These are phyloP conservation scores for Tillandsia leiboldiana DNA, from an alignment of 176 grass and related monocot genomes.

Conservation along the genomic window DNA sequence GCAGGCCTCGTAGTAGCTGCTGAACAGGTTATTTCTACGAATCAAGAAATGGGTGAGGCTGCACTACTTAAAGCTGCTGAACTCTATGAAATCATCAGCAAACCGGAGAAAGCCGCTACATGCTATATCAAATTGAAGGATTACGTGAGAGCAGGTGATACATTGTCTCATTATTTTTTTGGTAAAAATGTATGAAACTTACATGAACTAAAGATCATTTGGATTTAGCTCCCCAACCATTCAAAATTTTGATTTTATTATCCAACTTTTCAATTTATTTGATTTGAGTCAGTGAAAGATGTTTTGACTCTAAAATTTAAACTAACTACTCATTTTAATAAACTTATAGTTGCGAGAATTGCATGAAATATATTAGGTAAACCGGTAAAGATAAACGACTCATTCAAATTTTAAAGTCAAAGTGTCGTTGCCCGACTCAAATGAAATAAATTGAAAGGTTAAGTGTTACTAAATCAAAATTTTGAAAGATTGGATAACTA, in stretches of 20 bases:
- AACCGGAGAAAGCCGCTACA: constrained; percentile 53
- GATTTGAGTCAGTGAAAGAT: no score
- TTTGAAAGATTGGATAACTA: no score
- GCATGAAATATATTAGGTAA: no score
- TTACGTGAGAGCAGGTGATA: constrained; percentile 59
- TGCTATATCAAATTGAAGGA: constrained; percentile 71
- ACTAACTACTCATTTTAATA: no score
- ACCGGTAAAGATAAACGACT: no score
- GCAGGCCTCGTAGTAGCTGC: constrained; percentile 57
- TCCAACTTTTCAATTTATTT: neutral
- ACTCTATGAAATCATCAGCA: constrained; percentile 62
- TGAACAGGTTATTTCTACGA: constrained; percentile 38
- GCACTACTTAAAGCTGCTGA: constrained; percentile 55
- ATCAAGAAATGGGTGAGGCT: constrained; percentile 36
- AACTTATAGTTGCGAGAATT: no score
- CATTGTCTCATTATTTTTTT: neutral
- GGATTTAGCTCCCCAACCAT: no score
- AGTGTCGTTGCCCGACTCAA: no score
- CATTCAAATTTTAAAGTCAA: no score
- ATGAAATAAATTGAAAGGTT: no score
- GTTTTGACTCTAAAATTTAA: no score
- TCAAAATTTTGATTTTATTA: neutral
- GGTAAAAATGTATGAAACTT: neutral
- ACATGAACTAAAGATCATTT: neutral
- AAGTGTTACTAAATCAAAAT: no score